Evolutionary conservation across 306 rosid species (phyloP), one percentile per base, ranked within the genome.

Genomic region (Prunus fruticosa): DNA sequence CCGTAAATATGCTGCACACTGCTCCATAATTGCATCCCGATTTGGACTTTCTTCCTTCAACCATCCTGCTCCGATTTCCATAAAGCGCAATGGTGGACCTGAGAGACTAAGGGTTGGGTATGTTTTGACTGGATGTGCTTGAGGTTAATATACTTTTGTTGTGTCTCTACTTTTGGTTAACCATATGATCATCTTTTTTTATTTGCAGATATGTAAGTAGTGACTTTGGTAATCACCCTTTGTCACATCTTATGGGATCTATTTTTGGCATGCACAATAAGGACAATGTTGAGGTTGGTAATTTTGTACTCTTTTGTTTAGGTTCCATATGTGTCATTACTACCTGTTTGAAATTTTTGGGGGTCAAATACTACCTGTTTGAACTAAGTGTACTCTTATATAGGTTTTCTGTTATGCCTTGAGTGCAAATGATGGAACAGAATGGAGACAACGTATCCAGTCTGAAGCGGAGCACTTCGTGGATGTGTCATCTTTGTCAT

Each of bases 241-340:
- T 88, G 68, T 94, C 98, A 23, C 98, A 94, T 83, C 91, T 94
- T 51, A 91, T 94, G 98, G 98, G 98, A 75, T 94, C 98, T 72
- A 86, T 94, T 58, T 94, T 94, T 81, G 98, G 98, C 76, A 91
- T 94, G 98, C 98, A 94, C 82, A 82, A 85, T 78, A 79, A 78
- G 78, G 89, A 89, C 77, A 84, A 91, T 85, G 93, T 94, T 27
- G 97, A 91, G 98, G 98, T 94, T 76, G 72, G 84, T 63, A 56
- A 46, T 50, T 18, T 62, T 64, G 11, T 11, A 27, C 67, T 54
- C 18, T 32, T 11, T 11, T 53, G 14, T 50, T 72, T 27, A 2
- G 14, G 51, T 22, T 64, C 32, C 52, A 32, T 49, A 2, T 71
- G 23, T 58, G 43, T 61, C 10, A 46, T 74, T n/a, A 20, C 27